phyloP scores from a whole-genome alignment of 1,139 yeast species.

The Yamadazyma sp. region DNA sequence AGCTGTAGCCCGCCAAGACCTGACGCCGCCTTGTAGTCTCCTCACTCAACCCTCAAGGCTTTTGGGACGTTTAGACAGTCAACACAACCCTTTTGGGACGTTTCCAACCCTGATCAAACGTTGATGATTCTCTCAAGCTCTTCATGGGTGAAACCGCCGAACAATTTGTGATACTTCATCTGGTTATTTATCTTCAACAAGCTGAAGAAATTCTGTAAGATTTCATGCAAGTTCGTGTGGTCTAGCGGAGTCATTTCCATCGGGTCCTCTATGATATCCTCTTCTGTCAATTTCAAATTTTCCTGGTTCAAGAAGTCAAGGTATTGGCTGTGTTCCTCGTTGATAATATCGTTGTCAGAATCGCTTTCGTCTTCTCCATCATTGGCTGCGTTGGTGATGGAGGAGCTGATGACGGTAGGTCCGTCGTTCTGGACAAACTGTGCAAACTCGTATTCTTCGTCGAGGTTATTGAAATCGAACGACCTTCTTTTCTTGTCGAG shows the following conservation, averaged over 20 bases:
- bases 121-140: constrained; percentile 6
- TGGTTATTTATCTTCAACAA: constrained; percentile 15
- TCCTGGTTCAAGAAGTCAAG: constrained; percentile 39
- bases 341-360: constrained; percentile 7
- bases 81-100: too few relatives aligned
- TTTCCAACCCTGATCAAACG: too few relatives aligned
- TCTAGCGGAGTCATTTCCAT: constrained; percentile 78
- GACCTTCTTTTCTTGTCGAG: constrained; percentile 62
- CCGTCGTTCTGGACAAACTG: constrained; percentile 5
- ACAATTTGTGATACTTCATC: constrained; percentile 15
- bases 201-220: constrained; percentile 18
- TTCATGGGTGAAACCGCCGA: constrained; percentile 14
- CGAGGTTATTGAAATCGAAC: constrained; percentile 19
- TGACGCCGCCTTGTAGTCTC: too few relatives aligned
- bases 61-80: too few relatives aligned
- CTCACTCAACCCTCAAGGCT: too few relatives aligned
- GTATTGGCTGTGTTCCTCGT: constrained; percentile 35
- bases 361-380: constrained; percentile 13
- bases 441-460: constrained; percentile 18
- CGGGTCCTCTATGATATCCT: constrained; percentile 75
- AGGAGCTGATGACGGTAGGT: not conserved
- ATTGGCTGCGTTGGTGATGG: constrained; percentile 10
- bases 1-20: too few relatives aligned
- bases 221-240: constrained; percentile 57
- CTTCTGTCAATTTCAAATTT: constrained; percentile 47